Percentiles rank a stretch among this genome's conserved stretches.
Evolutionary conservation across 192 early-diverging fungal genomes (phyloP).

Genomic region (Chytriomyces sp.): DNA sequence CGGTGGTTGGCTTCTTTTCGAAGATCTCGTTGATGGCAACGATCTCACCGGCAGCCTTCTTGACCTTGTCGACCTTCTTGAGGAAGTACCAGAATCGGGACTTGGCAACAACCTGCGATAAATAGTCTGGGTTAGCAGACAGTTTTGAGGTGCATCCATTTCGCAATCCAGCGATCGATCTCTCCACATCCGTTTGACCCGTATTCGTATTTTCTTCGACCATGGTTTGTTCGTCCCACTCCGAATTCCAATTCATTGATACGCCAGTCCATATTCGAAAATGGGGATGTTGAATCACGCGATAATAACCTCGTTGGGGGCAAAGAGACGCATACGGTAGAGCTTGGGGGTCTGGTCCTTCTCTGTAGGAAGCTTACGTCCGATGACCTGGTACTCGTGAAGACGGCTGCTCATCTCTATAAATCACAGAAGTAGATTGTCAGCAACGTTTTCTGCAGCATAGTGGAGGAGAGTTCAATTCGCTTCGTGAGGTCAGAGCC

Average conservation of each 20-base stretch:
- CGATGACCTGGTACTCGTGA: conserved; percentile 83
- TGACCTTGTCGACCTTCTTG: conserved; percentile 98
- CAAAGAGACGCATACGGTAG: conserved; percentile 98
- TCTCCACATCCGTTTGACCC: background rate
- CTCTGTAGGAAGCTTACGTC: conserved; percentile 91
- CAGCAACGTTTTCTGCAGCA: too few species aligned
- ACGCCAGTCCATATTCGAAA: background rate
- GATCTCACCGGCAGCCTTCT: conserved; percentile 98
- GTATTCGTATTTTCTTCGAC: background rate
- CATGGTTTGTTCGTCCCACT: background rate
- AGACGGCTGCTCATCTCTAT: conserved; percentile 36
- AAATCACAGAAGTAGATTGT: too few species aligned
- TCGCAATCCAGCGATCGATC: background rate
- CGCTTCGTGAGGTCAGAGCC: too few species aligned
- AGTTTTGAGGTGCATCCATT: background rate
- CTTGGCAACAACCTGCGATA: conserved; percentile 86
- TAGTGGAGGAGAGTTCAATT: too few species aligned
- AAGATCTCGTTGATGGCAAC: conserved; percentile 95
- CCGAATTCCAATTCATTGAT: background rate
- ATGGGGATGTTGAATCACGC: background rate
- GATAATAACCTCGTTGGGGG: conserved; percentile 79
- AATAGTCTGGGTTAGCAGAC: too few species aligned
- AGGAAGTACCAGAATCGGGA: conserved; percentile 99
- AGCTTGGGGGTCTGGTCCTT: conserved; percentile 92
- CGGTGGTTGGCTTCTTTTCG: conserved; percentile 87